A percentile compares a stretch with the other conserved stretches of the same genome.
Evolutionary conservation across 2,329 filamentous ascomycete genomes (phyloP).

Genomic region (Elsinoe perseae): DNA sequence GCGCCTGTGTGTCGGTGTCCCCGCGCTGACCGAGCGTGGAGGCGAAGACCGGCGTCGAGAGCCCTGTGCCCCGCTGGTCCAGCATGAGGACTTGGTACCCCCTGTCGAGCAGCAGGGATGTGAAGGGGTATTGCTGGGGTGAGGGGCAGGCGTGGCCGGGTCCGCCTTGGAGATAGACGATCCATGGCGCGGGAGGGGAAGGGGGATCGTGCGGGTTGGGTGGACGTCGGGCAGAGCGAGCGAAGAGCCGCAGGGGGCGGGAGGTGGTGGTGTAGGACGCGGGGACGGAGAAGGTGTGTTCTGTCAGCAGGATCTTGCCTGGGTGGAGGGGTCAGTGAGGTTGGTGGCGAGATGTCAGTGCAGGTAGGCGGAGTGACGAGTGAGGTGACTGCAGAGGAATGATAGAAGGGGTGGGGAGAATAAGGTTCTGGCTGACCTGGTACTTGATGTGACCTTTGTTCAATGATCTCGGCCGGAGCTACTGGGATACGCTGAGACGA

Average conservation of each 20-base stretch:
- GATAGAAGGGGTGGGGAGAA: neutral
- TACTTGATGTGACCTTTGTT: slow-evolving; percentile 38
- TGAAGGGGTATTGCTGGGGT: slow-evolving; percentile 66
- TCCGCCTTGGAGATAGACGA: slow-evolving; percentile 74
- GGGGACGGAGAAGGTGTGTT: slow-evolving; percentile 81
- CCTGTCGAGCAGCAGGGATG: slow-evolving; percentile 62
- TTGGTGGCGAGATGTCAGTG: neutral
- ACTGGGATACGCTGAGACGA: slow-evolving; percentile 21
- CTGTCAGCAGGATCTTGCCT: slow-evolving; percentile 70
- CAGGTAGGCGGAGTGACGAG: neutral
- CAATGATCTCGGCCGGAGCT: slow-evolving; percentile 40
- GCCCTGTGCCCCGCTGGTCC: slow-evolving; percentile 85
- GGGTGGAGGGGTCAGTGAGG: slow-evolving; percentile 13
- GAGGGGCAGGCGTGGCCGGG: slow-evolving; percentile 70
- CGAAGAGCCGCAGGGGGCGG: slow-evolving; percentile 66
- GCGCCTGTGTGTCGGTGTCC: slow-evolving; percentile 58
- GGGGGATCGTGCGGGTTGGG: slow-evolving; percentile 51
- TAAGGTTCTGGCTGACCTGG: slow-evolving; percentile 32
- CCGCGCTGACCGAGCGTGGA: slow-evolving; percentile 61
- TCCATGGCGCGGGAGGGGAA: slow-evolving; percentile 48
- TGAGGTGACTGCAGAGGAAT: neutral
- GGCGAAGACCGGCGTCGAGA: slow-evolving; percentile 72
- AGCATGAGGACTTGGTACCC: slow-evolving; percentile 79
- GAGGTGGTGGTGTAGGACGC: slow-evolving; percentile 59
- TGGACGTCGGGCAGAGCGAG: slow-evolving; percentile 60